phyloP scores from a whole-genome alignment of 805 yeast genomes.

The Metschnikowia kunwiensis region DNA sequence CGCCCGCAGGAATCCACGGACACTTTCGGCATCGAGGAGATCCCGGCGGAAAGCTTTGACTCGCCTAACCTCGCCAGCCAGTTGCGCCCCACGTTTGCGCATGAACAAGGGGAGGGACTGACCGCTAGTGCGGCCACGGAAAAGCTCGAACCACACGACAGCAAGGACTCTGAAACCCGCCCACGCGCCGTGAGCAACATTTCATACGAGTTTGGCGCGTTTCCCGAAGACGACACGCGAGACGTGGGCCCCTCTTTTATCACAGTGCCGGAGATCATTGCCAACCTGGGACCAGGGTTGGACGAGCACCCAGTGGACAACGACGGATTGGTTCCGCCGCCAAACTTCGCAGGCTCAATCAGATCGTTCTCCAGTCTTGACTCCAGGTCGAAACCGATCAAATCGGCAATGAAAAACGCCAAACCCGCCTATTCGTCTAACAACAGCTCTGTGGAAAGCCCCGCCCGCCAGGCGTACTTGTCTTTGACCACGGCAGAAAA shows the following conservation, averaged over 20 bases:
- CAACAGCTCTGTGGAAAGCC: slow-evolving; percentile 16
- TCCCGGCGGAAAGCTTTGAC: slow-evolving; percentile 20
- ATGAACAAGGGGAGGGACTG: neutral
- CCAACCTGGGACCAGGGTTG: slow-evolving; percentile 4
- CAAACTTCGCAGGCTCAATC: slow-evolving; percentile 28
- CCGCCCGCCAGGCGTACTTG: slow-evolving; percentile 63
- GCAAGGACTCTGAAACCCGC: too few relatives aligned
- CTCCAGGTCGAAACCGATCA: slow-evolving; percentile 25
- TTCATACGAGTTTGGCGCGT: slow-evolving; percentile 6
- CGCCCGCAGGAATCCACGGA: slow-evolving; percentile 13
- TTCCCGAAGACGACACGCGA: neutral
- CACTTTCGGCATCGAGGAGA: slow-evolving; percentile 28
- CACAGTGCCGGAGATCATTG: slow-evolving; percentile 10
- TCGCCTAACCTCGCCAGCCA: slow-evolving; percentile 24
- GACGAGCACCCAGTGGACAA: slow-evolving; percentile 29
- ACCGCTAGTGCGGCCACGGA: neutral
- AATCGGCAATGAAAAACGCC: slow-evolving; percentile 51
- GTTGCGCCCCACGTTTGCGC: slow-evolving; percentile 10
- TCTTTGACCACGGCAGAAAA: slow-evolving; percentile 76
- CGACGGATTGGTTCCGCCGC: slow-evolving; percentile 13
- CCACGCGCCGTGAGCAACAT: too few relatives aligned
- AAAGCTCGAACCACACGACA: neutral
- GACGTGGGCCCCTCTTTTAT: slow-evolving; percentile 21
- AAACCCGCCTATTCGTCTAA: slow-evolving; percentile 21
- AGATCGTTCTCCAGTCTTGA: slow-evolving; percentile 29